Base-by-base conservation (phyloP, 1,284 basidiomycete genomes). In the Moesziomyces aphidis region DNA sequence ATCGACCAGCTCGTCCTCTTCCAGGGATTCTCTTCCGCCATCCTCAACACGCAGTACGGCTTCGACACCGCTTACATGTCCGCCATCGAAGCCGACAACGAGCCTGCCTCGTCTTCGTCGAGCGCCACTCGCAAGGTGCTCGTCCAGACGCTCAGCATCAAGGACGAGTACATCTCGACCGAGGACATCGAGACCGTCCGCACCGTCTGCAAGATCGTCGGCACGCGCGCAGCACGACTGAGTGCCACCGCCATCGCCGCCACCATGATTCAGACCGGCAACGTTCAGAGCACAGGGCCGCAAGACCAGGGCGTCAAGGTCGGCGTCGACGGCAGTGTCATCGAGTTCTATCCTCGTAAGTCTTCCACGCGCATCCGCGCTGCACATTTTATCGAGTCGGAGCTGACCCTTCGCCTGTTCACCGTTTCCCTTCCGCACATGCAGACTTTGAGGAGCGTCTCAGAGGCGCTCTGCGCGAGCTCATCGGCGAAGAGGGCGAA, bases 21-120 rank as follows among this genome's bases (percentile, higher is more conserved):
- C 86, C 86, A 87, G 61, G 96, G 97, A 4, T 90, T 89, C 78
- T 91, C 91, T 1, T 92, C 92, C 7, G 69, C 86, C 0, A 82
- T 86, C 9, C 85, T 99, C 69, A 97, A 98, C 86, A 89, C 88
- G 39, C 95, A 97, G 79, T 98, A 97, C 86, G 95, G 93, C 0
- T 88, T 98, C 66, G 96, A 99, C 85, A 93, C 95, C 0, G 92
- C 93, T 19, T 89, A 96, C 65, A 91, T 99, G 89, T 97, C 94
- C 53, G 90, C 90, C 43, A 88, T 97, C 58, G 95, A 97, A 71
- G 86, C 80, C 13, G 85, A 86, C 54, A 79, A 68, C 19, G 58
- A 68, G 45, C 53, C 61, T n/a, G 58, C 73, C 9, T 34, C 47
- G 13, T 65, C 70, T 13, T 49, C 62, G 3, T 50, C 49, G 17